Evolutionary conservation across 176 grass and related monocot species (phyloP).

Genomic region (Luzula sylvatica): DNA sequence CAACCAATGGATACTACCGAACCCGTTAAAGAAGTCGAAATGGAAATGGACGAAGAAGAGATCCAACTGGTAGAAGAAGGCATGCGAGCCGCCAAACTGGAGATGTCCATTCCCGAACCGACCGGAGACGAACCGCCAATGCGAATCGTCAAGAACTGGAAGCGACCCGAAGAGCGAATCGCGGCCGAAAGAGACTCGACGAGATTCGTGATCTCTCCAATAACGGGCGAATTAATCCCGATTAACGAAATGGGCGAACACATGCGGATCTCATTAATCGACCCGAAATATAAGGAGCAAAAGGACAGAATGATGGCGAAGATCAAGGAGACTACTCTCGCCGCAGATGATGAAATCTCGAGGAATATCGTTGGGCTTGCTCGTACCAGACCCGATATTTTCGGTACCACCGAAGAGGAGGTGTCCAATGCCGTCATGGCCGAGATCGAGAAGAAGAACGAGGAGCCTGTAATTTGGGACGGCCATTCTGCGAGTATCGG

Average conservation of each 20-base stretch:
- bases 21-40: constrained; percentile 61
- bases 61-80: constrained; percentile 91
- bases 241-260: constrained; percentile 99
- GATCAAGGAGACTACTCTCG: constrained; percentile 91
- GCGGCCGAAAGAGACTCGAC: constrained; percentile 61
- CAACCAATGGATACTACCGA: constrained; percentile 30
- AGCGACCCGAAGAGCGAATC: constrained; percentile 78
- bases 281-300: constrained; percentile 98
- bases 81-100: constrained; percentile 58
- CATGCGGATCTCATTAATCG: constrained; percentile 96
- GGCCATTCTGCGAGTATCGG: constrained; percentile 94
- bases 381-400: constrained; percentile 88
- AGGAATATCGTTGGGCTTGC: constrained; percentile 96
- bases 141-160: constrained; percentile 98
- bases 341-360: constrained; percentile 87
- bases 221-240: constrained; percentile 85
- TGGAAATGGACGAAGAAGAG: constrained; percentile 95
- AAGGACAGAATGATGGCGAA: constrained; percentile 97
- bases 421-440: constrained; percentile 99
- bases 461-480: constrained; percentile 97
- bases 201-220: constrained; percentile 86
- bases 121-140: constrained; percentile 60
- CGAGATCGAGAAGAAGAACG: constrained; percentile 97
- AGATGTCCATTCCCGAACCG: constrained; percentile 31
- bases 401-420: constrained; percentile 94